Evolutionary conservation across 345 rosid species (phyloP).

Genomic region (Eucalyptus cloeziana): DNA sequence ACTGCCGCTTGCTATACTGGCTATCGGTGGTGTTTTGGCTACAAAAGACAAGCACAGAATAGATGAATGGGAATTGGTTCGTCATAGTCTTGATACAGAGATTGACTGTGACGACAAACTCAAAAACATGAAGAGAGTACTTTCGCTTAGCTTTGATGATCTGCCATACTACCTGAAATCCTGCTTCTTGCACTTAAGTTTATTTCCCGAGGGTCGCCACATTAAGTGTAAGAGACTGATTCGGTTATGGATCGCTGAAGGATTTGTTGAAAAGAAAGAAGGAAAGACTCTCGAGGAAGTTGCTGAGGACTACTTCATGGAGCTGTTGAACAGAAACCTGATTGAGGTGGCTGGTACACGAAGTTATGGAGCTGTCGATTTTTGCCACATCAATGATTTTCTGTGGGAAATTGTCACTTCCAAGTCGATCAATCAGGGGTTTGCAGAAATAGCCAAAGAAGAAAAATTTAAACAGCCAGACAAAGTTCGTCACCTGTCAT

Average conservation of each 20-base stretch:
- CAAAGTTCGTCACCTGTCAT: not conserved
- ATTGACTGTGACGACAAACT: not conserved
- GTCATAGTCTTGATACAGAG: not conserved
- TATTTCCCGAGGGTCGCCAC: not conserved
- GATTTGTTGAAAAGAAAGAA: not conserved
- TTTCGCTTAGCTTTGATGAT: constrained; percentile 18
- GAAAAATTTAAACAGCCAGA: not conserved
- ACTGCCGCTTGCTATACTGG: not conserved
- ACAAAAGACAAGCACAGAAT: not conserved
- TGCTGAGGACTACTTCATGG: not conserved
- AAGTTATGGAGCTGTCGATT: fast-evolving
- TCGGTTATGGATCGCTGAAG: not conserved
- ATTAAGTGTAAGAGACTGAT: not conserved
- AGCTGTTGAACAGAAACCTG: not conserved
- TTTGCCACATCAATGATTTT: not conserved
- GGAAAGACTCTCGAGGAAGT: not conserved
- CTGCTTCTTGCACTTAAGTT: constrained; percentile 25
- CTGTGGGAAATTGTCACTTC: constrained; percentile 8
- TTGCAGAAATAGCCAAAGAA: constrained; percentile 9
- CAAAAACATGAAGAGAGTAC: not conserved
- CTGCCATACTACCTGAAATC: constrained; percentile 25
- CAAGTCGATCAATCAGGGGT: constrained; percentile 16
- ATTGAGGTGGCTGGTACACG: not conserved
- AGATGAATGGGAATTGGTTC: not conserved
- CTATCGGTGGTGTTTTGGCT: not conserved